These are phyloP conservation scores for Rhizophlyctis rosea DNA, from an alignment of 192 early-diverging fungal species.

Conservation along the genomic window DNA sequence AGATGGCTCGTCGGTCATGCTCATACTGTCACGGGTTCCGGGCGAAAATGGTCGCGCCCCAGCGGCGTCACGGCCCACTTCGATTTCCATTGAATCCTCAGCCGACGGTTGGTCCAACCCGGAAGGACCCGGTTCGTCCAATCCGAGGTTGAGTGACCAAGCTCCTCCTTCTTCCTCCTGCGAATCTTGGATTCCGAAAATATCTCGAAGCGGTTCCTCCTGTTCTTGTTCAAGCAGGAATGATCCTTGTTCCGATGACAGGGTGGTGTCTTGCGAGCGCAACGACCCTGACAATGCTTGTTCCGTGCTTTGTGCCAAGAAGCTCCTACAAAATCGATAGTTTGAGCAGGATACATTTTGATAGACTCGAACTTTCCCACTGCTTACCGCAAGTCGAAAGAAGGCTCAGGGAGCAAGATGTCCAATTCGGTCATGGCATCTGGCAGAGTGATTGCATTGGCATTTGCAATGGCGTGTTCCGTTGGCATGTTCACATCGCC, in stretches of 20 bases:
- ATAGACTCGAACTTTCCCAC: no score
- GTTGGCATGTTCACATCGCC: conserved; percentile 84
- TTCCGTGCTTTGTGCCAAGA: neutral
- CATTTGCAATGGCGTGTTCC: conserved; percentile 65
- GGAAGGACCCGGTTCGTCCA: conserved; percentile 30
- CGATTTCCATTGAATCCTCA: conserved; percentile 47
- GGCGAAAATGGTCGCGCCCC: conserved; percentile 24
- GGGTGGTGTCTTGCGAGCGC: conserved; percentile 70
- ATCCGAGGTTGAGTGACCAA: conserved; percentile 37
- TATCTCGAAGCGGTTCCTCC: conserved; percentile 21
- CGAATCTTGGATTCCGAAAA: conserved; percentile 14
- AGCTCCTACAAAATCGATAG: neutral
- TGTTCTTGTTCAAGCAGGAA: conserved; percentile 15
- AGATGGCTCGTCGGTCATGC: neutral
- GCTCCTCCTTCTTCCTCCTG: conserved; percentile 28
- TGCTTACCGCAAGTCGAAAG: conserved; percentile 42
- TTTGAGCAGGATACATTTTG: no score
- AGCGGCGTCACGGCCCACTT: conserved; percentile 52
- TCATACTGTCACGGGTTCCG: conserved; percentile 11
- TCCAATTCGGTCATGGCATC: conserved; percentile 90
- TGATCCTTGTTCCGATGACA: conserved; percentile 33
- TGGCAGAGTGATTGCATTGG: conserved; percentile 82
- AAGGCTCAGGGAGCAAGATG: conserved; percentile 76
- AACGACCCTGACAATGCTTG: conserved; percentile 36
- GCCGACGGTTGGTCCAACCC: neutral